Conservation (phyloP, 2,329 filamentous ascomycete genomes). For the Lecanicillium sp. region DNA sequence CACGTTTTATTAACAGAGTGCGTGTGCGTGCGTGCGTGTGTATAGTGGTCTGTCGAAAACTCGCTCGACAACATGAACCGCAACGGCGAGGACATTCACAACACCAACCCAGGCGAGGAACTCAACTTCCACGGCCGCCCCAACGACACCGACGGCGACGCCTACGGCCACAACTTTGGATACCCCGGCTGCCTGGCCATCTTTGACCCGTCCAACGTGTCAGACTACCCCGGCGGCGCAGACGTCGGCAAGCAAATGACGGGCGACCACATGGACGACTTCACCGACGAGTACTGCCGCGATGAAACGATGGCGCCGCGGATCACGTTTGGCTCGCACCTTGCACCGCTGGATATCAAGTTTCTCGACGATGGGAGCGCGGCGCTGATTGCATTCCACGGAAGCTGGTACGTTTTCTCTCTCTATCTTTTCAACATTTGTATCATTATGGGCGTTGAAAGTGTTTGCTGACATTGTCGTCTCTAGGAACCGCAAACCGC, state of each 20-base stretch:
- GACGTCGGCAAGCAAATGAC: slow-evolving; percentile 16
- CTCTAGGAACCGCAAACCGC: slow-evolving; percentile 24
- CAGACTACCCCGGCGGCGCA: slow-evolving; percentile 24
- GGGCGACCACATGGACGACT: slow-evolving; percentile 14
- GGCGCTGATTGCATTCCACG: slow-evolving; percentile 56
- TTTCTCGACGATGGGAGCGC: slow-evolving; percentile 46
- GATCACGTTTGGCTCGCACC: slow-evolving; percentile 36
- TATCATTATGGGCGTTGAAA: too few species aligned
- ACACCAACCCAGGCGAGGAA: slow-evolving; percentile 63
- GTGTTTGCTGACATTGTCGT: too few species aligned
- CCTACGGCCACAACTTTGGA: slow-evolving; percentile 44
- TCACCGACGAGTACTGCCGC: slow-evolving; percentile 16
- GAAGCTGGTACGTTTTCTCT: slow-evolving; percentile 37
- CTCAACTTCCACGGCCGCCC: slow-evolving; percentile 61
- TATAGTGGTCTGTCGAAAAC: slow-evolving; percentile 55
- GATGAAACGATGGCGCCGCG: slow-evolving; percentile 13
- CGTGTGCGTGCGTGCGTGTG: background rate
- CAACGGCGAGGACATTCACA: slow-evolving; percentile 47
- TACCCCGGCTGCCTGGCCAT: slow-evolving; percentile 56
- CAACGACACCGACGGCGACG: slow-evolving; percentile 12
- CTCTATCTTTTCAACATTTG: background rate
- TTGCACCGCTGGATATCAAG: slow-evolving; percentile 56
- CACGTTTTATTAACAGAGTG: background rate
- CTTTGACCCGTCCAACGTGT: slow-evolving; percentile 32
- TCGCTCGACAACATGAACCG: slow-evolving; percentile 52